These are phyloP conservation scores for Remersonia thermophila DNA, from an alignment of 2,329 filamentous ascomycete species.

Conservation along the genomic window DNA sequence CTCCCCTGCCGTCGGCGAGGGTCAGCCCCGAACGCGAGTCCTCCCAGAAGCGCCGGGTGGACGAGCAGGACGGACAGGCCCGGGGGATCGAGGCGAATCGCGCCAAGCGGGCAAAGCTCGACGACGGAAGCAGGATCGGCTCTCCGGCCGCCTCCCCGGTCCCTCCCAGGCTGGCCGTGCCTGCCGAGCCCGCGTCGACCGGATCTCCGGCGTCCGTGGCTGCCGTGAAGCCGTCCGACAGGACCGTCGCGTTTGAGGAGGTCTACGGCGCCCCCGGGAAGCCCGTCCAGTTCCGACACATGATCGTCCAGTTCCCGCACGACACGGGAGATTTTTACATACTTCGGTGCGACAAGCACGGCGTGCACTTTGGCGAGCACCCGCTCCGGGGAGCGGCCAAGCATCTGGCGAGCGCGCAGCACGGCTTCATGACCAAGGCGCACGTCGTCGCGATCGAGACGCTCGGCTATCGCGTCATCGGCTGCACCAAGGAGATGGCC, in stretches of 20 bases:
- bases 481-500: constrained; percentile 21
- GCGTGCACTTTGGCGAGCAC: constrained; percentile 24
- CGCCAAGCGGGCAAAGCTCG: constrained; percentile 3
- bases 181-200: background rate
- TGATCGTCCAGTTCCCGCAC: constrained; percentile 22
- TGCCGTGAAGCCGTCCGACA: background rate
- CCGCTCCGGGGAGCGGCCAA: constrained; percentile 27
- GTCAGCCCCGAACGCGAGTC: background rate
- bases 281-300: constrained; percentile 22
- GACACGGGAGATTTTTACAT: constrained; percentile 24
- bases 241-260: constrained; percentile 24
- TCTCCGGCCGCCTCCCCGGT: too few relatives aligned
- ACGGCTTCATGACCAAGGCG: constrained; percentile 21
- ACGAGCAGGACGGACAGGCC: background rate
- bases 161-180: too few relatives aligned
- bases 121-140: background rate
- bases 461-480: constrained; percentile 25
- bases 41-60: constrained; percentile 8
- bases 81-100: background rate
- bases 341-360: constrained; percentile 27
- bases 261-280: constrained; percentile 19
- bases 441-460: constrained; percentile 20
- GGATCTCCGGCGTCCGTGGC: background rate
- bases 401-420: constrained; percentile 23
- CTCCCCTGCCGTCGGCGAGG: background rate